Evolutionary conservation across 305 asterid genomes (phyloP).

Genomic region (Fraxinus velutina): DNA sequence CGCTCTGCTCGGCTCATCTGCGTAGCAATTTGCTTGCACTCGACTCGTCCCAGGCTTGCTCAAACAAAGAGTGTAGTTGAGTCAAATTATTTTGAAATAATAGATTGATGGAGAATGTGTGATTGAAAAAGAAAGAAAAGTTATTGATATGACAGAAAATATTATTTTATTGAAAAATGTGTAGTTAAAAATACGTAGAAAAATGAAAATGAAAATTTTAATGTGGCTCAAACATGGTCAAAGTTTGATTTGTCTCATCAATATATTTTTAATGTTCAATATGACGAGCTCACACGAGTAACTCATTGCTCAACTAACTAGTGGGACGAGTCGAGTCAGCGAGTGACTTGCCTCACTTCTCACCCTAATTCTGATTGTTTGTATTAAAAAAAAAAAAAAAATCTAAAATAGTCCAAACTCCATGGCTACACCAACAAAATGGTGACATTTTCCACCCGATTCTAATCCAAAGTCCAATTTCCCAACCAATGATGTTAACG

Average conservation of each 20-base stretch:
- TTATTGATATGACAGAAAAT: no score
- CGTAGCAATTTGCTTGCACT: not conserved
- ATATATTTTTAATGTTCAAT: not conserved
- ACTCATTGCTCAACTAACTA: not conserved
- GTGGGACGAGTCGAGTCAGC: not conserved
- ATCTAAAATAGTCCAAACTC: not conserved
- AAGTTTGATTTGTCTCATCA: not conserved
- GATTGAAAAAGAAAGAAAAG: no score
- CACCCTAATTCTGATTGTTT: not conserved
- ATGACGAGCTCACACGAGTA: not conserved
- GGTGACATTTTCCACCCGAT: not conserved
- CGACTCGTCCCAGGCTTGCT: not conserved
- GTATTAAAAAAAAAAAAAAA: not conserved
- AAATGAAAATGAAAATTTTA: no score
- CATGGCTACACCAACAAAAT: not conserved
- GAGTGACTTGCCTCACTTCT: not conserved
- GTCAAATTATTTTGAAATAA: no score
- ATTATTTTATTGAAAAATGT: no score
- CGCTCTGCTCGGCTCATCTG: not conserved
- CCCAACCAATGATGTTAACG: conserved; percentile 26
- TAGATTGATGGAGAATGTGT: no score
- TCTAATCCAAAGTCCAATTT: not conserved
- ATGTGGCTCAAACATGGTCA: no score
- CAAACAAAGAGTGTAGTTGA: no score
- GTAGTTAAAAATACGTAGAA: no score